Percentiles rank a stretch among this genome's conserved stretches.
These are phyloP conservation scores for Microcos paniculata DNA, from an alignment of 345 rosid genomes.

Conservation along the genomic window DNA sequence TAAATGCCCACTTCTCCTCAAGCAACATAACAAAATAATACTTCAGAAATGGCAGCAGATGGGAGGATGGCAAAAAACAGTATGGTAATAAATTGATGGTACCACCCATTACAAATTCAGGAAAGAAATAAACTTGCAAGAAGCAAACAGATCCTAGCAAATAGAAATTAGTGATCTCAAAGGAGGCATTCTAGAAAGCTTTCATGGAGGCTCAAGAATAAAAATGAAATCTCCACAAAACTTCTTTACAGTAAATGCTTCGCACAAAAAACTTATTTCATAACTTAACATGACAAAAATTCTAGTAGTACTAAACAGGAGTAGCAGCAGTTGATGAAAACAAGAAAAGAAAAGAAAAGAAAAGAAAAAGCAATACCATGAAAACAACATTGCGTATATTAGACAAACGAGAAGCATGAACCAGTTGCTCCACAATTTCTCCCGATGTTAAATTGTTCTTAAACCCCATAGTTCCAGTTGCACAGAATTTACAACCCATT, in stretches of 20 bases:
- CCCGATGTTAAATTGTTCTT: conserved; percentile 80
- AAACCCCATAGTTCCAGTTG: conserved; percentile 97
- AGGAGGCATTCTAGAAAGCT: background rate
- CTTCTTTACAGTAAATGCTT: background rate
- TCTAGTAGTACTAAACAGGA: background rate
- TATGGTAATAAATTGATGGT: background rate
- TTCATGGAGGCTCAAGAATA: background rate
- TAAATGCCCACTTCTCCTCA: background rate
- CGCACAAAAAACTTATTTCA: background rate
- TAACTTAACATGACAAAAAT: background rate
- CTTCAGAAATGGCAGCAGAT: background rate
- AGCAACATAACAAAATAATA: conserved; percentile 2
- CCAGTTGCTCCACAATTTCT: conserved; percentile 95
- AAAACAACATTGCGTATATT: conserved; percentile 86
- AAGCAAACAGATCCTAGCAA: background rate
- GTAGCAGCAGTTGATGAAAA: background rate
- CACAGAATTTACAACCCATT: conserved; percentile 99
- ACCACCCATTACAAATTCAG: background rate
- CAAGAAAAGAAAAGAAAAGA: too few species aligned
- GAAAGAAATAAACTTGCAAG: background rate
- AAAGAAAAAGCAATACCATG: conserved; percentile 61
- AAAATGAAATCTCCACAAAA: background rate
- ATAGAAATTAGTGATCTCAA: background rate
- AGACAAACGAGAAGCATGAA: conserved; percentile 75
- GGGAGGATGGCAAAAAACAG: background rate